A percentile compares a stretch with the other conserved stretches of the same genome.
Evolutionary conservation across 2,329 filamentous ascomycete genomes (phyloP).

Genomic region (Alternaria solani): DNA sequence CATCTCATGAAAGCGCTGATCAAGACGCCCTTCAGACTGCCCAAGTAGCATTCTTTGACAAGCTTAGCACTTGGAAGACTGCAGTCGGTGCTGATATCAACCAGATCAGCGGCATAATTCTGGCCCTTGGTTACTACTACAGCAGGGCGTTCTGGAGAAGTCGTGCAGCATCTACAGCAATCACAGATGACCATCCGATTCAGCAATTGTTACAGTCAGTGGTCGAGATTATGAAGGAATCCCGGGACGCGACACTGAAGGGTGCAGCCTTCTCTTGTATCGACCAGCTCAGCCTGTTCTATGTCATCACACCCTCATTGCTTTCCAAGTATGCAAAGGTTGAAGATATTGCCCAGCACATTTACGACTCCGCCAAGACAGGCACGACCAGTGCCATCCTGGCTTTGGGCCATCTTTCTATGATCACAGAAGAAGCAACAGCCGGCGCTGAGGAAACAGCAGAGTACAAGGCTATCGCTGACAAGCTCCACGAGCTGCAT

Average conservation of each 20-base stretch:
- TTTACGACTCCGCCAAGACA: slow-evolving; percentile 75
- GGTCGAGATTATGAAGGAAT: slow-evolving; percentile 61
- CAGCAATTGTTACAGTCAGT: slow-evolving; percentile 55
- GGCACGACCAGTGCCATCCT: slow-evolving; percentile 83
- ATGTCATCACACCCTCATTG: slow-evolving; percentile 58
- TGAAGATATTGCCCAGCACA: slow-evolving; percentile 65
- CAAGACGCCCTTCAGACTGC: slow-evolving; percentile 53
- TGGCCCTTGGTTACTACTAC: slow-evolving; percentile 65
- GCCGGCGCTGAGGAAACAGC: slow-evolving; percentile 42
- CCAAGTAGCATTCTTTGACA: slow-evolving; percentile 58
- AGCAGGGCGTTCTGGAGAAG: slow-evolving; percentile 65
- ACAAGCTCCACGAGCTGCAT: slow-evolving; percentile 76
- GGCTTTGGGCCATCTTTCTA: slow-evolving; percentile 79
- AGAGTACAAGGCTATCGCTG: slow-evolving; percentile 65
- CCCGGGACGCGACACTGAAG: slow-evolving; percentile 64
- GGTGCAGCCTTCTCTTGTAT: slow-evolving; percentile 66
- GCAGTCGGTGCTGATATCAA: slow-evolving; percentile 68
- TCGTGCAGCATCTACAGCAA: slow-evolving; percentile 19
- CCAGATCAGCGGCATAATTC: slow-evolving; percentile 67
- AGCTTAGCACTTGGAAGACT: slow-evolving; percentile 62
- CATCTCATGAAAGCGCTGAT: slow-evolving; percentile 65
- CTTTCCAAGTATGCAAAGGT: slow-evolving; percentile 47
- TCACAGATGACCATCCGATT: slow-evolving; percentile 47
- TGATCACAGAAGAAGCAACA: slow-evolving; percentile 61
- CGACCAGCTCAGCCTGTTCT: slow-evolving; percentile 68